Base-by-base conservation (phyloP, 2,329 filamentous ascomycete genomes). In the Fusarium musae region DNA sequence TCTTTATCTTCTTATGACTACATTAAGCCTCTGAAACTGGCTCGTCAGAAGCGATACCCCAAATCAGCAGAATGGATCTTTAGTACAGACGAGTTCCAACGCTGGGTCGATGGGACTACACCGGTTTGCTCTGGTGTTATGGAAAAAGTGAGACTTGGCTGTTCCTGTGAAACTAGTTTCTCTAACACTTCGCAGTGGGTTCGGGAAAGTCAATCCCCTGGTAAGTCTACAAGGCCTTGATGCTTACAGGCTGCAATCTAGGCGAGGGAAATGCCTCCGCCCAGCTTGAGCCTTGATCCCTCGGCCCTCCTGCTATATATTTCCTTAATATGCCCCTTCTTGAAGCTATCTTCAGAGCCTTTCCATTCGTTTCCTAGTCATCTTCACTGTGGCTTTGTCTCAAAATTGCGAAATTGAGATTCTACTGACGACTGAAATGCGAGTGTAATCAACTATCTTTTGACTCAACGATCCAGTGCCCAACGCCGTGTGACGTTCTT, bases 61-160 rank as follows among this genome's bases (percentile, higher is more conserved):
- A 63, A 69, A 19, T 82, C 80, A 6, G 73, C 78, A 23, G 32
- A 67, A 7, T 79, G 80, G 81, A 54, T 82, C 6, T 77, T 79
- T 6, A 5, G 62, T 4, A 80, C 75, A 0, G 12, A 42, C 0
- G 69, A 80, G 21, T 82, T 80, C 26, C 56, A 57, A 21, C 50
- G 59, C 2, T 82, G 80, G 79, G 21, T 61, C 0, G 21, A 66
- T 3, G 69, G 62, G 9, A 42, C 47, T 3, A 37, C 47, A 3
- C 52, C 74, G 4, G 37, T 75, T 52, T 62, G 1, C 23, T 82
- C 0, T 82, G 78, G 80, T 80, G 76, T 39, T 79, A 72, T 3
- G 80, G 80, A 1, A 82, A 80, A 43, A 79, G 79, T 80, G 43
- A 66, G 77, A 70, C 1, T 1, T 39, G 5, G 56, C 1, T 21